These are phyloP conservation scores for Tetrapisispora nanseiensis DNA, from an alignment of 805 yeast species.

Conservation along the genomic window DNA sequence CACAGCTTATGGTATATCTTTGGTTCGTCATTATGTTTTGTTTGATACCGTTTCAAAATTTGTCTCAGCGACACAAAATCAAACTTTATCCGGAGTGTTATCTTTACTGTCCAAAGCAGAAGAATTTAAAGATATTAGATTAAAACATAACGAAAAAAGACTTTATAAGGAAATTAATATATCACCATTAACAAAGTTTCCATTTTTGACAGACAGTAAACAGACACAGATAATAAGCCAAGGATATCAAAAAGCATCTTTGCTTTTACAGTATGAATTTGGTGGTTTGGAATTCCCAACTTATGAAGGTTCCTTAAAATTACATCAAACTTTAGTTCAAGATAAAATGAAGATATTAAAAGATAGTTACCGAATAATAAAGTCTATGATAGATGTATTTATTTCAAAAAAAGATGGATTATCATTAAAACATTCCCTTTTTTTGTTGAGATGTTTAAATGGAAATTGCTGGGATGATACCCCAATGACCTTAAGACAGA, in stretches of 20 bases:
- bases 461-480: constrained; percentile 45
- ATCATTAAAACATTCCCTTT: constrained; percentile 33
- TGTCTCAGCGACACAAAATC: constrained; percentile 12
- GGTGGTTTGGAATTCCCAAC: constrained; percentile 41
- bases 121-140: constrained; percentile 34
- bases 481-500: constrained; percentile 36
- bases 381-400: constrained; percentile 38
- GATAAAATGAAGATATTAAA: constrained; percentile 38
- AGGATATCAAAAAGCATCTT: constrained; percentile 31
- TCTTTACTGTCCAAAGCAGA: constrained; percentile 27
- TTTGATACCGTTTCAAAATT: constrained; percentile 36
- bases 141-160: constrained; percentile 38
- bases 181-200: constrained; percentile 32
- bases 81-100: constrained; percentile 16
- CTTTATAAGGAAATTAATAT: constrained; percentile 36
- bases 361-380: constrained; percentile 34
- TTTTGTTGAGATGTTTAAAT: constrained; percentile 32
- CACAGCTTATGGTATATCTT: constrained; percentile 37
- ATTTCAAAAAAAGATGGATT: constrained; percentile 33
- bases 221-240: constrained; percentile 19
- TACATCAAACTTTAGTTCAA: constrained; percentile 32
- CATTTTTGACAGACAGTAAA: constrained; percentile 26
- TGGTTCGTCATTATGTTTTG: constrained; percentile 40
- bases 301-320: constrained; percentile 33
- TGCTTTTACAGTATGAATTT: constrained; percentile 41